Evolutionary conservation across 345 rosid species (phyloP).

Genomic region (Trapa incisa): DNA sequence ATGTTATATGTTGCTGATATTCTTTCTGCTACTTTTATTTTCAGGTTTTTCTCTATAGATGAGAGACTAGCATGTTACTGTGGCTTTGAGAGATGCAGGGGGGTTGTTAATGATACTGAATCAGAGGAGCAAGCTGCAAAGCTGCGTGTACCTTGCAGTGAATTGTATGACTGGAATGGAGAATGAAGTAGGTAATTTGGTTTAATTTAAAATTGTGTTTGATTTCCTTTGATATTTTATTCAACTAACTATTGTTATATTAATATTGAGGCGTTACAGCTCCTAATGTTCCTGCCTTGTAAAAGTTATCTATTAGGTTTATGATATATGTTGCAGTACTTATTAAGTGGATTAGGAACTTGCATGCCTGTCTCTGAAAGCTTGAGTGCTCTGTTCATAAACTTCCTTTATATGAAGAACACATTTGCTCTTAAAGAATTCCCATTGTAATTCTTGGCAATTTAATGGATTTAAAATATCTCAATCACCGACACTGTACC

Average conservation of each 20-base stretch:
- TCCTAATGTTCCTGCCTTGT: not conserved
- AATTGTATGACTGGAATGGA: constrained; percentile 52
- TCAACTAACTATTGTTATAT: not conserved
- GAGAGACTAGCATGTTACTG: constrained; percentile 77
- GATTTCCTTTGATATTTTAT: not conserved
- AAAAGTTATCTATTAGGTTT: not conserved
- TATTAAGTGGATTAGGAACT: not conserved
- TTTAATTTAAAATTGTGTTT: not conserved
- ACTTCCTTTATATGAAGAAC: not conserved
- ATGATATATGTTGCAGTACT: not conserved
- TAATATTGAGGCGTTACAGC: not conserved
- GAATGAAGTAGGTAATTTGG: constrained; percentile 20
- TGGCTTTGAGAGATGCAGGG: constrained; percentile 77
- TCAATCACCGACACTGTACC: too few species aligned
- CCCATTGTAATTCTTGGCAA: not conserved
- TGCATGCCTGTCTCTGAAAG: not conserved
- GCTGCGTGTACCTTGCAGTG: constrained; percentile 44
- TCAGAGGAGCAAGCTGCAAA: constrained; percentile 66
- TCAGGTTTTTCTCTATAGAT: constrained; percentile 81
- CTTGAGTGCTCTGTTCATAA: too few species aligned
- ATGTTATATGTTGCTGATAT: constrained; percentile 7
- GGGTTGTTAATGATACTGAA: constrained; percentile 81
- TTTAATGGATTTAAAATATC: too few species aligned
- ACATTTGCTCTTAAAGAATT: not conserved
- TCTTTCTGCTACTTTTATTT: constrained; percentile 10